A percentile compares a stretch with the other conserved stretches of the same genome.
Conservation (phyloP, 495 filamentous ascomycete genomes). For the Penicillium egyptiacum region DNA sequence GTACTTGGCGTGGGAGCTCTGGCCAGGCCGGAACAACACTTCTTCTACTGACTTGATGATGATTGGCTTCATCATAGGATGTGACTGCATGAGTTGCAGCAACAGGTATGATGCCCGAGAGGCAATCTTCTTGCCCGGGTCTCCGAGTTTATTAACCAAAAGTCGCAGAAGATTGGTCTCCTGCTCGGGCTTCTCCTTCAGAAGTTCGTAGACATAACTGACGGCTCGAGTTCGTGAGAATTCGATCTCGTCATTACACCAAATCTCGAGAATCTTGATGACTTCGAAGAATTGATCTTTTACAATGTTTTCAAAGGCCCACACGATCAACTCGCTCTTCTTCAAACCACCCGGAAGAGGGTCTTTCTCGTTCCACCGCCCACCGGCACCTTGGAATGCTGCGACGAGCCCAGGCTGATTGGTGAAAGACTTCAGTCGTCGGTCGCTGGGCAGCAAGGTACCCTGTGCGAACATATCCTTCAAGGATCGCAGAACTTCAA, state of each 20-base stretch:
- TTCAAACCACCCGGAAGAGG: conserved; percentile 67
- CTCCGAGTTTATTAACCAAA: conserved; percentile 93
- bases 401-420: conserved; percentile 74
- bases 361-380: conserved; percentile 64
- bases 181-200: conserved; percentile 95
- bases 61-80: conserved; percentile 89
- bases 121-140: conserved; percentile 89
- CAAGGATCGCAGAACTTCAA: conserved; percentile 85
- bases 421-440: conserved; percentile 76
- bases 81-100: conserved; percentile 80
- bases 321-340: conserved; percentile 74
- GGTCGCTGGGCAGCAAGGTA: conserved; percentile 74
- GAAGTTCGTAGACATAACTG: conserved; percentile 82
- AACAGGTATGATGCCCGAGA: conserved; percentile 89
- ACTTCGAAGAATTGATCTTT: conserved; percentile 90
- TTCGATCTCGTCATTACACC: conserved; percentile 92
- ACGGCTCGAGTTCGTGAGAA: conserved; percentile 83
- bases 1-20: conserved; percentile 85
- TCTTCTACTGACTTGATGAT: conserved; percentile 86
- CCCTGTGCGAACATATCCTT: conserved; percentile 93
- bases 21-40: conserved; percentile 80
- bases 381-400: conserved; percentile 56
- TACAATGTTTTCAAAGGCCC: conserved; percentile 94
- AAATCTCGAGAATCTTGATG: conserved; percentile 81
- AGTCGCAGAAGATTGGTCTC: conserved; percentile 90